Conservation (phyloP, 1,139 yeast genomes). For the Pichia sp. region DNA sequence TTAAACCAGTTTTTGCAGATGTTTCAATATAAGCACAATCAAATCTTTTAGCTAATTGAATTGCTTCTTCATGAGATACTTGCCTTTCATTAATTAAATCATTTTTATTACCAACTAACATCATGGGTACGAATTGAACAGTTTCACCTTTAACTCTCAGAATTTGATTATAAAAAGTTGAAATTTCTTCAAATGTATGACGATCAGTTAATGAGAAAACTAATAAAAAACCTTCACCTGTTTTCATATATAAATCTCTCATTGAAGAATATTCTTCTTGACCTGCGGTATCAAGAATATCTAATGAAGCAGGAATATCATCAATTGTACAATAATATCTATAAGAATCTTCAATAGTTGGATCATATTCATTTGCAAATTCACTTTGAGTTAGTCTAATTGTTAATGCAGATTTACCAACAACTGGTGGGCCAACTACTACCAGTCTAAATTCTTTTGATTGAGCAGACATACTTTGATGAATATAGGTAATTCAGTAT, state of each 20-base stretch:
- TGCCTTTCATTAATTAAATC: slow-evolving; percentile 74
- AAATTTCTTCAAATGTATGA: slow-evolving; percentile 72
- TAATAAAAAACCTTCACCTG: slow-evolving; percentile 78
- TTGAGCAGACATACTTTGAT: background rate
- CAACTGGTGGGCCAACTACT: slow-evolving; percentile 98
- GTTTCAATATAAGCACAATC: slow-evolving; percentile 91
- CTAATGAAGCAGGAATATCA: slow-evolving; percentile 45
- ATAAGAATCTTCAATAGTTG: slow-evolving; percentile 84
- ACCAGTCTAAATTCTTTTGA: slow-evolving; percentile 76
- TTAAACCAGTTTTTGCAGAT: slow-evolving; percentile 83
- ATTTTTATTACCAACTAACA: slow-evolving; percentile 81
- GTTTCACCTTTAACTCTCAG: slow-evolving; percentile 77
- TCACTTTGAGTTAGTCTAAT: slow-evolving; percentile 86
- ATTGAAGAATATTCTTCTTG: slow-evolving; percentile 96
- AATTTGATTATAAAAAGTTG: slow-evolving; percentile 82
- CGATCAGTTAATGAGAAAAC: slow-evolving; percentile 90
- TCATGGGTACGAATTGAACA: slow-evolving; percentile 63
- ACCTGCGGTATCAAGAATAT: slow-evolving; percentile 95
- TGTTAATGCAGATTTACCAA: slow-evolving; percentile 93
- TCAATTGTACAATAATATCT: slow-evolving; percentile 51
- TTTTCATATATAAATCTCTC: slow-evolving; percentile 75
- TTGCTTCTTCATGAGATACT: slow-evolving; percentile 74
- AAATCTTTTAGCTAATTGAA: slow-evolving; percentile 76
- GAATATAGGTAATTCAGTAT: too few species aligned
- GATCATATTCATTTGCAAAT: slow-evolving; percentile 94